A percentile compares a stretch with the other conserved stretches of the same genome.
phyloP scores from a whole-genome alignment of 257 asterid species.

The Petrea volubilis region DNA sequence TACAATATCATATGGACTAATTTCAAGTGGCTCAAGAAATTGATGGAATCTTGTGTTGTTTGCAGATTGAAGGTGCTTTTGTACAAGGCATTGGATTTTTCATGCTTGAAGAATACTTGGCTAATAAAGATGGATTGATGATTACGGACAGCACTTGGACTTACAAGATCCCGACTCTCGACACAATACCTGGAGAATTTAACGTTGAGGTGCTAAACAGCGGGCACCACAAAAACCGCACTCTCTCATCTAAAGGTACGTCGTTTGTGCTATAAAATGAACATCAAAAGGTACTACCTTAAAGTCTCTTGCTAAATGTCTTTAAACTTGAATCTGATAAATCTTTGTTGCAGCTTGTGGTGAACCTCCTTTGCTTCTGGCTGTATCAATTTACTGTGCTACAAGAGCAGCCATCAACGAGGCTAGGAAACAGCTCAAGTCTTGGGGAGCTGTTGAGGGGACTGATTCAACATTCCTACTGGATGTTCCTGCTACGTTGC shows the following conservation, averaged over 20 bases:
- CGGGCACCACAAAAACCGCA: constrained; percentile 61
- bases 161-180: constrained; percentile 78
- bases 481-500: constrained; percentile 72
- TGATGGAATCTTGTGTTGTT: background rate
- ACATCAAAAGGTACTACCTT: background rate
- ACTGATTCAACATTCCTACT: constrained; percentile 43
- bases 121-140: constrained; percentile 53
- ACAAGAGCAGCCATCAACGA: constrained; percentile 68
- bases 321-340: background rate
- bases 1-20: background rate
- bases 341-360: constrained; percentile 60
- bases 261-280: background rate
- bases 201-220: constrained; percentile 67
- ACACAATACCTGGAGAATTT: constrained; percentile 64
- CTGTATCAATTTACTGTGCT: constrained; percentile 81
- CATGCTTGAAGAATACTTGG: constrained; percentile 77
- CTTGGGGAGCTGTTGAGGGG: constrained; percentile 56
- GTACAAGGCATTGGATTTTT: constrained; percentile 88
- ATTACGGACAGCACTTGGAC: constrained; percentile 71
- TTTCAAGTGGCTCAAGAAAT: background rate
- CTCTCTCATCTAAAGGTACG: constrained; percentile 82
- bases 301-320: background rate
- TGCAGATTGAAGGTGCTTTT: constrained; percentile 85
- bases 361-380: constrained; percentile 76
- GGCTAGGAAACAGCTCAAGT: constrained; percentile 58